Base-by-base conservation (phyloP, 2,329 filamentous ascomycete species). In the Trichoderma koningiopsis region DNA sequence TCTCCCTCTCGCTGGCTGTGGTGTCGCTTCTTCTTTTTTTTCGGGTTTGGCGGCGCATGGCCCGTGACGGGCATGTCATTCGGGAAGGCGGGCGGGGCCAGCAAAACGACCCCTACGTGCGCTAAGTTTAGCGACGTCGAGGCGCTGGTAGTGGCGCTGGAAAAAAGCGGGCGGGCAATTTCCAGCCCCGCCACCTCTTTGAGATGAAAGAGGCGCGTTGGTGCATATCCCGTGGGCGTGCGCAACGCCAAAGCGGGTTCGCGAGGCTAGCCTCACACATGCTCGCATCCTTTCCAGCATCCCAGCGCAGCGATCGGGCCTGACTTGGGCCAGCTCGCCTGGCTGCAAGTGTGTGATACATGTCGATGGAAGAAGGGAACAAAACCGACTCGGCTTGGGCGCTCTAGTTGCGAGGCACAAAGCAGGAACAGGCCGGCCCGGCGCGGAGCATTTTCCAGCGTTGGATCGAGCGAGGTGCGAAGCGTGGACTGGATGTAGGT, bases 51-150 rank as follows among this genome's bases (percentile, higher is more conserved):
- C 57, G 57, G 57, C 68, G 63, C 43, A 61, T 40, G 68, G 68
- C 68, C 63, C 68, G 64, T 70, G 68, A 70, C 63, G 68, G 68
- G 31, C 68, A 68, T 70, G 68, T 70, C 68, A 70, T 70, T 70
- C 68, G 68, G 68, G 62, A 67, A 47, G 56, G 63, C 68, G 37
- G 65, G 68, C 58, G 64, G 68, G 64, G 63, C 47, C 57, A n/a
- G 40, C 37, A 52, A 60, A 59, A 58, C 43, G 27, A 55, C 31
- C 68, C 66, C 68, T 33, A 37, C 29, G 27, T 37, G 49, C 64
- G 56, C 63, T 68, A 69, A 66, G 40, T 61, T 68, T 70, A 58
- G 63, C 63, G 68, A 70, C 33, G 35, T 35, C 27, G 43, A 58
- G 57, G 65, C 56, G 33, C 56, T 31, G 31, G 27, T 47, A 43